Evolutionary conservation across 352 stramenopile genomes (phyloP).

Genomic region (Phytophthora pini): DNA sequence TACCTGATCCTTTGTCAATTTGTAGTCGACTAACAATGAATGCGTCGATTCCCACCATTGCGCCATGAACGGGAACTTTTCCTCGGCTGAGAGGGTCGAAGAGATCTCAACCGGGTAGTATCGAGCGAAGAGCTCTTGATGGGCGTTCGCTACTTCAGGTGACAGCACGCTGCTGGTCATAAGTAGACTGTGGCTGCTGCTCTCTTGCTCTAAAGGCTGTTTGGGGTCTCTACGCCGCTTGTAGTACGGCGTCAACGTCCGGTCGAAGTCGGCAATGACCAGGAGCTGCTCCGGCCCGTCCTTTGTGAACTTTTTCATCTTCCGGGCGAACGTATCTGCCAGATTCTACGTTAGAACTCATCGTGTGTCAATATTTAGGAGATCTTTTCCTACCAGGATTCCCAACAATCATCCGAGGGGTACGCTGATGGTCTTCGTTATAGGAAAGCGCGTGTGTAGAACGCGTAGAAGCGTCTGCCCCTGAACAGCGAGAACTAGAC

Average conservation of each 20-base stretch:
- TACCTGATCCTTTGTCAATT: conserved; percentile 52
- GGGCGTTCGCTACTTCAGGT: conserved; percentile 13
- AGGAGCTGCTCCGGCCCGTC: conserved; percentile 67
- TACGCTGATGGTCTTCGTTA: conserved; percentile 18
- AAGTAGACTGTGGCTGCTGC: conserved; percentile 35
- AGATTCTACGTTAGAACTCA: not conserved
- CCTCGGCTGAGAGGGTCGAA: conserved; percentile 50
- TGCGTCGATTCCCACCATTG: conserved; percentile 61
- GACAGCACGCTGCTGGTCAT: conserved; percentile 34
- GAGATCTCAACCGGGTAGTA: conserved; percentile 79
- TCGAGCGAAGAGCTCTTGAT: conserved; percentile 53
- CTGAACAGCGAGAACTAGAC: conserved; percentile 7
- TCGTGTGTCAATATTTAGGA: too few species aligned
- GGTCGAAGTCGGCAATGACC: conserved; percentile 81
- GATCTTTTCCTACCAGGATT: conserved; percentile 22
- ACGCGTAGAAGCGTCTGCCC: not conserved
- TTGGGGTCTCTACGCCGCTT: conserved; percentile 21
- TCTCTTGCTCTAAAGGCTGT: conserved; percentile 22
- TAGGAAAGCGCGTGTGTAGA: not conserved
- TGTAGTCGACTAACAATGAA: conserved; percentile 53
- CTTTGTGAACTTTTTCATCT: conserved; percentile 74
- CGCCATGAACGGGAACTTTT: conserved; percentile 73
- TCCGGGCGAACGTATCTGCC: conserved; percentile 67
- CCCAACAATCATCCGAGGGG: conserved; percentile 33
- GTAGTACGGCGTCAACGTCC: conserved; percentile 69